Evolutionary conservation across 139 green algal genomes (phyloP), one percentile per base, ranked within the genome.

Genomic region (Auxenochlorella protothecoides): DNA sequence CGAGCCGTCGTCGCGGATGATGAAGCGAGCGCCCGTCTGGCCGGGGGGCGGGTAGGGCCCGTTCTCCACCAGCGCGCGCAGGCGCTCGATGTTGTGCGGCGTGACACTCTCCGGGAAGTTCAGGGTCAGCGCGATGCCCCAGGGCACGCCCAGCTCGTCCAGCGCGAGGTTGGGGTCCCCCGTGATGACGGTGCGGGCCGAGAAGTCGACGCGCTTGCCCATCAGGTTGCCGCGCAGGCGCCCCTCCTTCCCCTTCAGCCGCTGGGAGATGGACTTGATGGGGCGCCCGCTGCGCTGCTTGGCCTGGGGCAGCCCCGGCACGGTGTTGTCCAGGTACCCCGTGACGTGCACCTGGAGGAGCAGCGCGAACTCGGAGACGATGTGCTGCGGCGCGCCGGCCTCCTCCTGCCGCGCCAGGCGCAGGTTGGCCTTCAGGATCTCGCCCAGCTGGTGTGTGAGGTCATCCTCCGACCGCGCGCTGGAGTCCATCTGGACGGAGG

Each of bases 161-260:
- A 98, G 92, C 65, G 89, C 89, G 53, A 99, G 93, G 86, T 98
- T 98, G 68, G 95, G 89, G 80, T 99, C 95, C 15, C 93, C 89
- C 6, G 77, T 83, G 80, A 98, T 98, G 74, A 98, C 95, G 0
- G 95, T 98, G 66, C 95, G 90, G 16, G 94, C 94, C 3, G 90
- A 97, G 76, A 99, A 99, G 89, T 99, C 95, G 16, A 99, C 95
- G 64, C 95, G 92, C 89, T 99, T 99, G 74, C 95, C 95, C 95
- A 99, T 99, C 8, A 99, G 87, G 88, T 99, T 99, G 74, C 95
- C 95, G 15, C 95, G 85, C 80, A 98, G 92, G 63, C 94, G 89
- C 3, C 96, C 96, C 68, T 89, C 75, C 81, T 96, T 97, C 74
- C 90, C 73, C 82, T 96, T 96, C 8, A 96, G 80, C 44, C 92